Evolutionary conservation across 2,329 filamentous ascomycete genomes (phyloP), one percentile per base, ranked within the genome.

Genomic region (Colletotrichum godetiae): DNA sequence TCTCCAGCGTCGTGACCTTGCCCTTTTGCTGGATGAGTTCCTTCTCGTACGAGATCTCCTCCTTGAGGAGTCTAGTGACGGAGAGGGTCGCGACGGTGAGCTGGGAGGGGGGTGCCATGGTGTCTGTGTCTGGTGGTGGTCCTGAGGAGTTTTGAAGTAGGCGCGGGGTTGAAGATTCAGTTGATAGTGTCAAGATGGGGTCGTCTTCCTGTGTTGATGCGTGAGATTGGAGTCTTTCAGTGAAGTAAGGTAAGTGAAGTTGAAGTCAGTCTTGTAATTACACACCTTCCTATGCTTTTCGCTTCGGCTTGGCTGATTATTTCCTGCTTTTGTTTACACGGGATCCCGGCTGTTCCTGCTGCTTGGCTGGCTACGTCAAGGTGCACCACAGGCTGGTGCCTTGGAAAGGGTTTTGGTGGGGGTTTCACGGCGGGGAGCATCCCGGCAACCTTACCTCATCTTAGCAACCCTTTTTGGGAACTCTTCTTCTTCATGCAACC

Each of bases 11-110:
- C 81, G 89, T 85, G 76, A 97, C 89, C 69, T 93, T 90, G 74
- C 89, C 88, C 78, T 94, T 88, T 81, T 98, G 95, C 76, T 92
- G 87, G 75, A 89, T 86, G 24, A 95, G 89, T 83, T 99, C 97
- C 80, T 93, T 93, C 87, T 95, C 93, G 85, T 99, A 98, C 78
- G 92, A 96, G 52, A 89, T 87, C 83, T 98, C 94, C 83, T 99
- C 97, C 84, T 97, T 98, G 76, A 98, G 90, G 60, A 98, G 90
- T 72, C 97, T 94, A 78, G 90, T 88, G 77, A 98, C 91, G 24
- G 94, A 91, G 74, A 92, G 90, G 29, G 94, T 97, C 57, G 93
- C 92, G 80, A 98, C 97, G 78, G 90, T 84, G 81, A 98, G 91
- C 77, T 92, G 89, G 1, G 92, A 92, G 57, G 94, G 93, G 37